Base-by-base conservation (phyloP, 2,329 filamentous ascomycete genomes). In the Gliomastix tumulicola region DNA sequence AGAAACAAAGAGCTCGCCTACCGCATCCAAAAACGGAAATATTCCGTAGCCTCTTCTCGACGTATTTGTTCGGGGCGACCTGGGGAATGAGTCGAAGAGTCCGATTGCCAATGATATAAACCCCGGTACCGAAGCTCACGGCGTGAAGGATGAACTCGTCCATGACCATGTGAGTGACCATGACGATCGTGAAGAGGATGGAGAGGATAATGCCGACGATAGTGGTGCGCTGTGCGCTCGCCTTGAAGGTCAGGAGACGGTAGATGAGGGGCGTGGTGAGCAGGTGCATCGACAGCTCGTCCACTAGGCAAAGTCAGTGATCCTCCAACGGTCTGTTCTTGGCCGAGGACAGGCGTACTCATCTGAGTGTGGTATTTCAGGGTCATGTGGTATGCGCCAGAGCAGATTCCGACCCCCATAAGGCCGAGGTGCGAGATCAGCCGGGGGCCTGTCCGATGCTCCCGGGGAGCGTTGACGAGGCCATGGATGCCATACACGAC, bases 121-220 rank as follows among this genome's bases (percentile, higher is more conserved):
- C 52, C 0, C 49, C 51, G 3, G 59, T 5, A 0, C 54, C 61
- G 42, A 65, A 65, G 0, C 51, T 43, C 0, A 49, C 46, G 0
- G 60, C 61, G 32, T 65, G 62, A 1, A 65, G 47, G 1, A 65
- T 28, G 19, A 65, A 65, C 35, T 65, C 62, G 20, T 65, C 60
- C 59, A 65, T 58, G 12, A 56, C 53, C 53, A 65, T 64, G 23
- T 65, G 62, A 0, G 58, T 54, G 6, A 62, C 50, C 56, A 65
- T 65, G 4, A 65, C 57, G 4, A 54, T 36, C 3, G 43, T 52
- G 3, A 57, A 57, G 1, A 55, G 37, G 1, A 37, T 35, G 1
- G 36, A 30, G 3, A 57, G 48, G 13, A 48, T 19, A 1, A 38
- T 38, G 5, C 51, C 52, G 0, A 56, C 35, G 0, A 49, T 4